A percentile compares a stretch with the other conserved stretches of the same genome.
These are phyloP conservation scores for Thraustotheca clavata DNA, from an alignment of 352 stramenopile species.

Conservation along the genomic window DNA sequence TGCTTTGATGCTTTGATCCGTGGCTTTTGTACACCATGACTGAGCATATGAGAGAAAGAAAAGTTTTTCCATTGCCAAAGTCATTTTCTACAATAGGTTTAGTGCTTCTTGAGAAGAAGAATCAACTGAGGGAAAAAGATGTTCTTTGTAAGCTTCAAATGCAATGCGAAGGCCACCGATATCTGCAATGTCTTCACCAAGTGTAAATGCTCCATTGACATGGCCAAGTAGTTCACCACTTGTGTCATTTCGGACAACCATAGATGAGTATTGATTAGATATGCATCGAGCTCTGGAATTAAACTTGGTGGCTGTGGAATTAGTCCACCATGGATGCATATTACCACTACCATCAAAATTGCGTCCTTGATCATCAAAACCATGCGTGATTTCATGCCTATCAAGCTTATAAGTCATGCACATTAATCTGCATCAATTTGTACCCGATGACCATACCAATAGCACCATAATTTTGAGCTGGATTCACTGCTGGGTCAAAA, in stretches of 20 bases:
- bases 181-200: slow-evolving; percentile 80
- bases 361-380: slow-evolving; percentile 89
- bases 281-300: slow-evolving; percentile 44
- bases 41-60: slow-evolving; percentile 79
- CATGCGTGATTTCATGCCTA: slow-evolving; percentile 92
- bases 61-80: slow-evolving; percentile 34
- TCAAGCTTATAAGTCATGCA: background rate
- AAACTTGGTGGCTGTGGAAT: slow-evolving; percentile 75
- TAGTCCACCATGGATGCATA: slow-evolving; percentile 90
- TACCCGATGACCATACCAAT: slow-evolving; percentile 89
- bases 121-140: background rate
- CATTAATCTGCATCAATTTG: background rate
- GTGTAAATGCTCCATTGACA: slow-evolving; percentile 70
- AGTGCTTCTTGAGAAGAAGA: background rate
- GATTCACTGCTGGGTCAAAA: slow-evolving; percentile 73
- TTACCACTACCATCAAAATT: slow-evolving; percentile 87
- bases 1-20: slow-evolving; percentile 36
- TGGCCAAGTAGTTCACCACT: slow-evolving; percentile 29
- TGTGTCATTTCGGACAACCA: slow-evolving; percentile 26
- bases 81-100: background rate
- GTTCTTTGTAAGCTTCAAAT: slow-evolving; percentile 40
- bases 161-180: slow-evolving; percentile 70
- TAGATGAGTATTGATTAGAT: slow-evolving; percentile 50
- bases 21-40: slow-evolving; percentile 53
- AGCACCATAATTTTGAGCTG: slow-evolving; percentile 89